Evolutionary conservation across 2,329 filamentous ascomycete genomes (phyloP).

Genomic region (Fusarium continuum): DNA sequence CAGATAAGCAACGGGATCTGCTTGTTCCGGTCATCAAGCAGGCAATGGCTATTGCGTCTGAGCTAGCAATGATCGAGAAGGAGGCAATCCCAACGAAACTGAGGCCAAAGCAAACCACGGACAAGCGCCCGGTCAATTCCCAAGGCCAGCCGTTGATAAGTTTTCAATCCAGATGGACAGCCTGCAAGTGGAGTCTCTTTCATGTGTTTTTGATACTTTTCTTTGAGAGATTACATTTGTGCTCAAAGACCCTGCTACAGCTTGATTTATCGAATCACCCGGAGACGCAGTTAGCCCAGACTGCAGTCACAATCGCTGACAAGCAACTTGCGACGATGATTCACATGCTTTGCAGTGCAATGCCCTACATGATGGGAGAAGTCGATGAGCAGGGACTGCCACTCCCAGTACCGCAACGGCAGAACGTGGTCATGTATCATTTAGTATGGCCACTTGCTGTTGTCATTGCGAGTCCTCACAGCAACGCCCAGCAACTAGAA

Average conservation of each 20-base stretch:
- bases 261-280: not conserved
- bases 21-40: slow-evolving; percentile 16
- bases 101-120: slow-evolving; percentile 7
- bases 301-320: not conserved
- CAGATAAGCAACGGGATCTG: not conserved
- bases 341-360: slow-evolving; percentile 1
- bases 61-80: slow-evolving; percentile 5
- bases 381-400: slow-evolving; percentile 16
- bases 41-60: slow-evolving; percentile 16
- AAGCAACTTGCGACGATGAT: slow-evolving; percentile 2
- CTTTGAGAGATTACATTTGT: slow-evolving; percentile 11
- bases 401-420: slow-evolving; percentile 11
- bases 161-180: slow-evolving; percentile 20
- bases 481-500: slow-evolving; percentile 3
- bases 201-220: slow-evolving; percentile 11
- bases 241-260: slow-evolving; percentile 1
- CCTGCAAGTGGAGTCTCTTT: slow-evolving; percentile 11
- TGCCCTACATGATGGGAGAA: slow-evolving; percentile 25
- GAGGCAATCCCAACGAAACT: slow-evolving; percentile 6
- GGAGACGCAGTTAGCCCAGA: slow-evolving; percentile 8
- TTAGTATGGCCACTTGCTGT: slow-evolving; percentile 25
- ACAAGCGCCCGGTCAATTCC: slow-evolving; percentile 4
- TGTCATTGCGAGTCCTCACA: slow-evolving; percentile 4
- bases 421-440: slow-evolving; percentile 25
- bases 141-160: not conserved